Base-by-base conservation (phyloP, 139 green algal species). In the Gonium pectorale region DNA sequence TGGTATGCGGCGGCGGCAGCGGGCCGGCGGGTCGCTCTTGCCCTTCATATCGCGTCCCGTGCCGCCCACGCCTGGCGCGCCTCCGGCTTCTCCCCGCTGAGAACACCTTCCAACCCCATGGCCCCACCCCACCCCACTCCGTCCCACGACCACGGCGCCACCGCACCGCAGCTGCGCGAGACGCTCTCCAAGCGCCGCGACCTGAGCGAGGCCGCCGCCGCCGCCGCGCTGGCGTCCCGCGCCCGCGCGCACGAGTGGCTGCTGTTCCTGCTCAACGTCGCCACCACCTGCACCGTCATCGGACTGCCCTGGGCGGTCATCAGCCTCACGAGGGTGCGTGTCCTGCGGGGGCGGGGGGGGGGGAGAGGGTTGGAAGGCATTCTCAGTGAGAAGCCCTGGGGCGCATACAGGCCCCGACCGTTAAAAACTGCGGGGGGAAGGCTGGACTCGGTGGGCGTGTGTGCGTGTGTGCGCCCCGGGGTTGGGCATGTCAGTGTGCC, bases 271-370 rank as follows among this genome's bases (percentile, higher is more conserved):
- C 44, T 94, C 26, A 89, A 92, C 60, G 3, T 79, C 0, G 24
- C 88, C 69, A 93, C 92, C 81, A 91, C 90, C 40, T 82, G 26
- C 7, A 83, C 77, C 29, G 85, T 78, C 46, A 73, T 96, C 41
- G 52, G 83, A 29, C 52, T 92, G 52, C 93, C 93, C 22, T 92
- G 86, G 89, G 37, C 29, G 2, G 80, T 92, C 21, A 93, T 97
- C 31, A 43, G 37, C 66, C 51, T 51, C 22, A 89, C 86, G 1
- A 44, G 86, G 82, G 89, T 91, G 26, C 49, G 80, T n/a, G 8
- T 2, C 26, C 26, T 27, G 54, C 21, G 54, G 5, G 49, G 49
- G 49, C 13, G 49, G 49, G 49, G 49, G 17, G 13, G 49, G 49
- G 49, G n/a, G n/a, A n/a, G n/a, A n/a, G n/a, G n/a, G n/a, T n/a